Evolutionary conservation across 2,329 filamentous ascomycete species (phyloP).

Genomic region (Colletotrichum scovillei): DNA sequence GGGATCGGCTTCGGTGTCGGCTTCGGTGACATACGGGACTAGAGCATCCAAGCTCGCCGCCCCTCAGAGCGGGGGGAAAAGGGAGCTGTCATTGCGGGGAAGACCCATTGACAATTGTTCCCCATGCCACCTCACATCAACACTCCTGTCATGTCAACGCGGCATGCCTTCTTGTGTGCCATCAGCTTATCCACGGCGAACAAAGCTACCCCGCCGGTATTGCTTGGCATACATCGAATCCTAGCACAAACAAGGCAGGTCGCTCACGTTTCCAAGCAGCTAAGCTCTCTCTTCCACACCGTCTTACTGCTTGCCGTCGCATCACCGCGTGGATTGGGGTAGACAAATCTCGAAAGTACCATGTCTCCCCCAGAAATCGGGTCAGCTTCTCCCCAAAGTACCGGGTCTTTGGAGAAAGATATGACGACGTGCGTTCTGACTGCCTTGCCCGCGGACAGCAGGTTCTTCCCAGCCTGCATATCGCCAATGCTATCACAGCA

Average conservation of each 20-base stretch:
- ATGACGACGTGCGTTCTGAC: constrained; percentile 6
- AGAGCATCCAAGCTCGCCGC: background rate
- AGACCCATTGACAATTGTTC: background rate
- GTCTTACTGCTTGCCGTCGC: background rate
- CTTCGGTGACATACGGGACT: background rate
- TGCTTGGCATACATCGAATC: constrained; percentile 17
- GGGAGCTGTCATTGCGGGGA: background rate
- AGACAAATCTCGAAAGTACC: background rate
- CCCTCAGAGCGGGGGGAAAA: background rate
- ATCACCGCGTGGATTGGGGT: background rate
- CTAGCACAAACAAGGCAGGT: constrained; percentile 32
- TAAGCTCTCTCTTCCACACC: background rate
- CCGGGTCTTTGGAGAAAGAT: background rate
- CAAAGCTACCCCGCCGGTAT: constrained; percentile 9
- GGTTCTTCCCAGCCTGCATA: background rate
- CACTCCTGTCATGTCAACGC: background rate
- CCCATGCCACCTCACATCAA: background rate
- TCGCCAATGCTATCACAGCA: background rate
- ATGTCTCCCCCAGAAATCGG: background rate
- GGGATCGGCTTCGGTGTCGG: background rate
- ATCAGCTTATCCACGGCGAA: constrained; percentile 10
- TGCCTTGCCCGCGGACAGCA: background rate
- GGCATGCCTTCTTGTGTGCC: background rate
- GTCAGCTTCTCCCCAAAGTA: background rate
- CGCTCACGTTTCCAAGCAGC: background rate